A percentile compares a stretch with the other conserved stretches of the same genome.
Evolutionary conservation across 352 stramenopile genomes (phyloP).

Genomic region (Globisporangium solare): DNA sequence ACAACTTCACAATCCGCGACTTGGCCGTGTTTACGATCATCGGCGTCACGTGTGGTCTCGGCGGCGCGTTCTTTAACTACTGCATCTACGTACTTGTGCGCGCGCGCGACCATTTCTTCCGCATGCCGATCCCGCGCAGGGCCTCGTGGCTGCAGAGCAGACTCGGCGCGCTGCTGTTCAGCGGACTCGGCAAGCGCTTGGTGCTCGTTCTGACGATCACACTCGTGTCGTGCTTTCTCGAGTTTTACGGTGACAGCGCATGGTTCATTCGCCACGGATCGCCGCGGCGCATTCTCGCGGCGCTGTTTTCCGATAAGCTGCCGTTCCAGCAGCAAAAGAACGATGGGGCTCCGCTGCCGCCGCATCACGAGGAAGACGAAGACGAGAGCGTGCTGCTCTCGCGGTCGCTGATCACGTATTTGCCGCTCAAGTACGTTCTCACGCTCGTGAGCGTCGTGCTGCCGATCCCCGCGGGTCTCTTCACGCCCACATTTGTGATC

Average conservation of each 20-base stretch:
- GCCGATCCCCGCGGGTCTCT: constrained; percentile 70
- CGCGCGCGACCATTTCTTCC: constrained; percentile 46
- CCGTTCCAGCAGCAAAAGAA: constrained; percentile 27
- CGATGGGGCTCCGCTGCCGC: neutral
- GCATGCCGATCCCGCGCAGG: neutral
- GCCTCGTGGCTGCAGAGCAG: constrained; percentile 10
- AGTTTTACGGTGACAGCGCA: constrained; percentile 77
- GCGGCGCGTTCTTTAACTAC: constrained; percentile 66
- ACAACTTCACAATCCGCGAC: constrained; percentile 47
- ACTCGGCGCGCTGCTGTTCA: constrained; percentile 20
- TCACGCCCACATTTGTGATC: constrained; percentile 84
- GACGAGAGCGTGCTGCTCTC: constrained; percentile 58
- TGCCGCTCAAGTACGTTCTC: constrained; percentile 75
- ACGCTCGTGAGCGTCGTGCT: constrained; percentile 75
- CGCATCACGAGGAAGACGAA: constrained; percentile 9
- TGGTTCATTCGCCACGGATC: constrained; percentile 80
- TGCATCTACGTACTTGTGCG: constrained; percentile 62
- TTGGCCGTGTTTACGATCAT: constrained; percentile 60
- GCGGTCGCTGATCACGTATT: constrained; percentile 67
- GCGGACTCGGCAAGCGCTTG: constrained; percentile 56
- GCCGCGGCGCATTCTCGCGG: constrained; percentile 51
- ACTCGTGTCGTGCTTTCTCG: constrained; percentile 57
- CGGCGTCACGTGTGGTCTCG: constrained; percentile 61
- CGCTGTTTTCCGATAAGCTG: constrained; percentile 62
- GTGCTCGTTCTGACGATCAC: constrained; percentile 54